phyloP scores from a whole-genome alignment of 192 early-diverging fungal genomes.

The Fimicolochytrium jonesii region DNA sequence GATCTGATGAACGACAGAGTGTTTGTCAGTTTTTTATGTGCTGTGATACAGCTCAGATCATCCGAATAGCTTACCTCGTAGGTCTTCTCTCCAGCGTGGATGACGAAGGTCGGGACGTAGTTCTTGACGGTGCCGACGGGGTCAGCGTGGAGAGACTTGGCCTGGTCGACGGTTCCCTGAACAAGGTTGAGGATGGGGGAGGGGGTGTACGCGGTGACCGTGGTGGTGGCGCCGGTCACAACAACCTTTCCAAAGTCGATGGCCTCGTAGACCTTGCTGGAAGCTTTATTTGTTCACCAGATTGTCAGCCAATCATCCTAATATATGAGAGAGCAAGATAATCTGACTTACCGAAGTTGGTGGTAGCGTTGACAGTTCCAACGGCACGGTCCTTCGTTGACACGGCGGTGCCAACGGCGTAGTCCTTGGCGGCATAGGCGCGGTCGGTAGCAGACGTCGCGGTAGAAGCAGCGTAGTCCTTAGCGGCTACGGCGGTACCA shows the following conservation, averaged over 20 bases:
- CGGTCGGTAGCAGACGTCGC: slow-evolving; percentile 22
- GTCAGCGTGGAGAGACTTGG: slow-evolving; percentile 31
- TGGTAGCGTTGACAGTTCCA: slow-evolving; percentile 12
- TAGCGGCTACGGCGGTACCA: slow-evolving; percentile 10
- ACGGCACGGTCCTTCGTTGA: slow-evolving; percentile 13
- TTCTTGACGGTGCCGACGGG: slow-evolving; percentile 42
- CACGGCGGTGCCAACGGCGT: slow-evolving; percentile 14
- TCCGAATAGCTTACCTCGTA: no score
- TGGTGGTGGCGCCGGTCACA: slow-evolving; percentile 44
- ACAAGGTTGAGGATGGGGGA: slow-evolving; percentile 40
- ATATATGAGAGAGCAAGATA: no score
- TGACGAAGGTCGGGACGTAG: slow-evolving; percentile 42
- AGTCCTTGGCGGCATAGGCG: slow-evolving; percentile 8
- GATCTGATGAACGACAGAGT: no score
- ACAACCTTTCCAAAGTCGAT: slow-evolving; percentile 38
- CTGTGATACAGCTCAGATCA: no score
- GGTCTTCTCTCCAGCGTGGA: slow-evolving; percentile 44
- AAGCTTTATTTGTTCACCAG: no score
- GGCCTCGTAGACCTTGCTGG: slow-evolving; percentile 29
- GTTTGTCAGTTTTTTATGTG: no score
- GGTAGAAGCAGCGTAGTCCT: slow-evolving; percentile 14
- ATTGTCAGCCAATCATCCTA: no score
- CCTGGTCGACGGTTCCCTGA: slow-evolving; percentile 26
- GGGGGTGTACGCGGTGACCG: slow-evolving; percentile 48
- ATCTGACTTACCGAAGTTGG: slow-evolving; percentile 23